phyloP scores from a whole-genome alignment of 2,329 filamentous ascomycete species.

The Nakataea oryzae region DNA sequence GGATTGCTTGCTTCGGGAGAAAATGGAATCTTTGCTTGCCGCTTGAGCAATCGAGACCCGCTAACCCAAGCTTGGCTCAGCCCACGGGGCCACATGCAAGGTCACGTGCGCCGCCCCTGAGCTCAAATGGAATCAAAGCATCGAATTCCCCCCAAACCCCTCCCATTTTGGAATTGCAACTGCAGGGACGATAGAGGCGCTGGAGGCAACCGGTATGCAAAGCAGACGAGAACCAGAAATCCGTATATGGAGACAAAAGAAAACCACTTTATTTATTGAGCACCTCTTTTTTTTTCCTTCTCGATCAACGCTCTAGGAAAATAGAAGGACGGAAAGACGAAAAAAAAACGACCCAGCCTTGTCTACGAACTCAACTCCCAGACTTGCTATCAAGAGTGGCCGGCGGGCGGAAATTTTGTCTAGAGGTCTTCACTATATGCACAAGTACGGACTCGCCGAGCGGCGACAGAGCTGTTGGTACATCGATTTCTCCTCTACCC shows the following conservation, averaged over 20 bases:
- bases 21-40: conserved; percentile 5
- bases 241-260: neutral
- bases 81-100: neutral
- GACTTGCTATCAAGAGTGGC: neutral
- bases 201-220: no score
- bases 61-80: neutral
- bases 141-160: no score
- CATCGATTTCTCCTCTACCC: conserved; percentile 17
- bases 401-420: conserved; percentile 2
- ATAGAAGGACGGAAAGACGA: neutral
- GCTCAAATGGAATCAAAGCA: no score
- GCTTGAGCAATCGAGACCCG: neutral
- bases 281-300: neutral
- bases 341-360: neutral
- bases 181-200: no score
- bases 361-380: neutral
- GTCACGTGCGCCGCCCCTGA: neutral
- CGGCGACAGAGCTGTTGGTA: conserved; percentile 29
- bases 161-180: no score
- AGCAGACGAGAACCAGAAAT: no score
- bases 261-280: neutral
- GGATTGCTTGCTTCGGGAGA: conserved; percentile 9
- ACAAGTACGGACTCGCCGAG: conserved; percentile 25
- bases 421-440: conserved; percentile 22
- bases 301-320: neutral